A percentile compares a stretch with the other conserved stretches of the same genome.
These are phyloP conservation scores for Vanilla planifolia DNA, from an alignment of 106 monocot genomes.

Conservation along the genomic window DNA sequence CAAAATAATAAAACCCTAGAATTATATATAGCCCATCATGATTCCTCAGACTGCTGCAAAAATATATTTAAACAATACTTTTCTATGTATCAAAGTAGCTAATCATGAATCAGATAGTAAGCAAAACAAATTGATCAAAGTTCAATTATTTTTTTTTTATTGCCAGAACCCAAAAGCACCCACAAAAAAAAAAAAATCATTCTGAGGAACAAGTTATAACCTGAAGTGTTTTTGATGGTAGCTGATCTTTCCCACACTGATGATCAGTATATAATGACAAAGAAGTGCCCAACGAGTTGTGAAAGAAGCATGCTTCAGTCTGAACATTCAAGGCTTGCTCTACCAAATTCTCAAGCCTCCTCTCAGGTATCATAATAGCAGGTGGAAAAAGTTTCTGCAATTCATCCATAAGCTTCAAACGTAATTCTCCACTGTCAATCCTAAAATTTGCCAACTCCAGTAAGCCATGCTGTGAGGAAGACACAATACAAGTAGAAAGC, in stretches of 20 bases:
- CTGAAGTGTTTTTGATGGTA: constrained; percentile 57
- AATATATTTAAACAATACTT: too few species aligned
- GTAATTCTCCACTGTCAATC: constrained; percentile 19
- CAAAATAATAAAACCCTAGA: too few species aligned
- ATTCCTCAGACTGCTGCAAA: too few species aligned
- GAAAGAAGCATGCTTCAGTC: constrained; percentile 49
- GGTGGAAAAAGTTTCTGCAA: constrained; percentile 61
- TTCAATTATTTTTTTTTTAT: too few species aligned
- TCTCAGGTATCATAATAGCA: constrained; percentile 48
- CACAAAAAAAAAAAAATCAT: too few species aligned
- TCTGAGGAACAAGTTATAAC: too few species aligned
- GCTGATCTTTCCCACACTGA: constrained; percentile 56
- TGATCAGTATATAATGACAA: constrained; percentile 69
- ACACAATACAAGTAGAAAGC: constrained; percentile 38
- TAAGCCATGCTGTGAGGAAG: constrained; percentile 24
- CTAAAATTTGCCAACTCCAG: constrained; percentile 31
- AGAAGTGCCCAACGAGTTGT: constrained; percentile 42
- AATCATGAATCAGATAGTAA: too few species aligned
- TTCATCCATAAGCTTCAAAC: constrained; percentile 51
- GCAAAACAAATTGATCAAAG: too few species aligned
- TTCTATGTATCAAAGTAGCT: too few species aligned
- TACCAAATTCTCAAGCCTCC: constrained; percentile 57
- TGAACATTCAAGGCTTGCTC: constrained; percentile 65
- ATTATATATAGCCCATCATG: too few species aligned
- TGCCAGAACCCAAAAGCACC: too few species aligned